Conservation (phyloP, 2,329 filamentous ascomycete genomes). For the Aureobasidium sp. region DNA sequence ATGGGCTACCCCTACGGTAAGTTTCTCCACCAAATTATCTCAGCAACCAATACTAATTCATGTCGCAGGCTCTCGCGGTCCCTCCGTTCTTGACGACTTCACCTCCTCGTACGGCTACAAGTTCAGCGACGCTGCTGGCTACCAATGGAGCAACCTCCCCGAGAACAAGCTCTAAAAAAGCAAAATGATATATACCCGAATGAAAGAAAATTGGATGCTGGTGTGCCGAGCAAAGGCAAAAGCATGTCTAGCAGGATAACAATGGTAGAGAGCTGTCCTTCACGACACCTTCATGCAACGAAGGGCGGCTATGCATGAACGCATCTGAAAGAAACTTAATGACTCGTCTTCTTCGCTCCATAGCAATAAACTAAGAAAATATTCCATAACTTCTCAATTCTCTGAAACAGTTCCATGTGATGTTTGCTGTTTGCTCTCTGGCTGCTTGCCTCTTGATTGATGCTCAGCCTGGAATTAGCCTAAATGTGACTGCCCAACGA, state of each 20-base stretch:
- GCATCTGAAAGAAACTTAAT: conserved; percentile 14
- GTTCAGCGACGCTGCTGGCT: conserved; percentile 92
- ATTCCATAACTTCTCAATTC: background rate
- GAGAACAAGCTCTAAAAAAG: conserved; percentile 62
- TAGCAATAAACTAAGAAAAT: conserved; percentile 5
- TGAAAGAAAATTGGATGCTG: conserved; percentile 1
- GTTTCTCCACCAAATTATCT: conserved; percentile 25
- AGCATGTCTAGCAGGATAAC: background rate
- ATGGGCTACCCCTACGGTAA: conserved; percentile 99
- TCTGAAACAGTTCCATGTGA: background rate
- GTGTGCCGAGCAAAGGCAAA: conserved; percentile 1
- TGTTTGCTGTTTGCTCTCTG: background rate
- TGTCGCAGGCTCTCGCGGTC: conserved; percentile 77
- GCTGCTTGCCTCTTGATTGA: background rate
- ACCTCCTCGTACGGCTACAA: conserved; percentile 98
- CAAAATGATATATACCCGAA: conserved; percentile 11
- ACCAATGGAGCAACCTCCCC: conserved; percentile 79
- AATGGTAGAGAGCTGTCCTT: conserved; percentile 8
- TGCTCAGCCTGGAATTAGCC: background rate
- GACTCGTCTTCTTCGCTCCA: conserved; percentile 10
- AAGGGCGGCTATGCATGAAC: conserved; percentile 8
- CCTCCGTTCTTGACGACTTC: conserved; percentile 94
- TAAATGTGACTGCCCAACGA: background rate
- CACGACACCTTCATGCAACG: background rate
- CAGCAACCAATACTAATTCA: conserved; percentile 9